Conservation (phyloP, 2,329 filamentous ascomycete genomes). For the Xylaria sp. region DNA sequence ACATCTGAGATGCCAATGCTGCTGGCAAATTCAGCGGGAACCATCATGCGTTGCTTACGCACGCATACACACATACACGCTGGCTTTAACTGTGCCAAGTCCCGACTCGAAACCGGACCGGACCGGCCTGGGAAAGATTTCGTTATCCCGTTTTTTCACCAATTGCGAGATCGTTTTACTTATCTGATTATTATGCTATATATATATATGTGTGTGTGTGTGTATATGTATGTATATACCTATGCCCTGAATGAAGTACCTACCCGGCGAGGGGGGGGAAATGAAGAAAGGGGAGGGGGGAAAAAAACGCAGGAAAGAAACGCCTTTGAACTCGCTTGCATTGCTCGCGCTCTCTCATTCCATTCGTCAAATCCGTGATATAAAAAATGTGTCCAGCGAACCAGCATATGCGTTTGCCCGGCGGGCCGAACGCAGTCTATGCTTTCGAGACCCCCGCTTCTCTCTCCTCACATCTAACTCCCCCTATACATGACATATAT, state of each 20-base stretch:
- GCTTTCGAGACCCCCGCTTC: slow-evolving; percentile 1
- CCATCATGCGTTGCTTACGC: too few relatives aligned
- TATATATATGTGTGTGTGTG: too few relatives aligned
- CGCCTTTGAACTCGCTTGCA: not conserved
- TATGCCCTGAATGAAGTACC: too few relatives aligned
- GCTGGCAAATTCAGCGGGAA: too few relatives aligned
- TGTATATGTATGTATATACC: too few relatives aligned
- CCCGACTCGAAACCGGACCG: too few relatives aligned
- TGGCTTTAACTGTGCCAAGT: too few relatives aligned
- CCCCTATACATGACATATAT: not conserved
- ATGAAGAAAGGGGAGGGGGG: not conserved
- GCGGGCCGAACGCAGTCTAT: slow-evolving; percentile 3
- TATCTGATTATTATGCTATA: slow-evolving; percentile 12
- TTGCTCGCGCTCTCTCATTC: too few relatives aligned
- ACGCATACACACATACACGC: too few relatives aligned
- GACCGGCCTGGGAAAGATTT: too few relatives aligned
- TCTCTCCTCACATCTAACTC: not conserved
- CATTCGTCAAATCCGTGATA: not conserved
- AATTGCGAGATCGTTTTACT: slow-evolving; percentile 7
- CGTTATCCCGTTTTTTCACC: too few relatives aligned
- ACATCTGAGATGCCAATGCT: too few relatives aligned
- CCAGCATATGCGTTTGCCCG: not conserved
- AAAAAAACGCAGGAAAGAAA: not conserved
- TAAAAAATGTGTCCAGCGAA: not conserved
- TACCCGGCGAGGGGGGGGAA: not conserved